phyloP scores from a whole-genome alignment of 2,329 filamentous ascomycete genomes.

The Ophiosphaerella herpotricha region DNA sequence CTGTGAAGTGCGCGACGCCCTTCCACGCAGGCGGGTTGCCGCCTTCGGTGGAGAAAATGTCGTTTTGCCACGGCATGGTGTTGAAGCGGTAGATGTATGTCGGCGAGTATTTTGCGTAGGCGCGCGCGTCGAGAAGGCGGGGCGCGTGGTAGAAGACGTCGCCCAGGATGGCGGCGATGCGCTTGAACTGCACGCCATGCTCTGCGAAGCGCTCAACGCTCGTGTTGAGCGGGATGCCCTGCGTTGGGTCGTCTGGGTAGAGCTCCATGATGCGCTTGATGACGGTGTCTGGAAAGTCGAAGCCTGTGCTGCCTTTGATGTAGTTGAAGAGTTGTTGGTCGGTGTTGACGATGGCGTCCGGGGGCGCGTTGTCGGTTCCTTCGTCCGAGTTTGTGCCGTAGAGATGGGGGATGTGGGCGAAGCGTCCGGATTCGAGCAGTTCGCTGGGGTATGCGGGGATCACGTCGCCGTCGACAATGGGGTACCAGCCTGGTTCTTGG shows the following conservation, averaged over 20 bases:
- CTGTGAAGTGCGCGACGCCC: constrained; percentile 60
- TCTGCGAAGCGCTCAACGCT: constrained; percentile 37
- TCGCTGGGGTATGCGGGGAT: constrained; percentile 58
- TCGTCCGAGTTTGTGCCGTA: constrained; percentile 70
- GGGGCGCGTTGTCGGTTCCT: constrained; percentile 62
- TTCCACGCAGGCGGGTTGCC: constrained; percentile 49
- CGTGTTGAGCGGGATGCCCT: constrained; percentile 41
- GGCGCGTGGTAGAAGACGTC: constrained; percentile 63
- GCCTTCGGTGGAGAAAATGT: constrained; percentile 44
- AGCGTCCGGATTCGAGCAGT: constrained; percentile 61
- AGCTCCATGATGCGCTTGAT: constrained; percentile 38
- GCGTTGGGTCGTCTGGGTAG: constrained; percentile 42
- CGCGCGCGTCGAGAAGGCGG: constrained; percentile 50
- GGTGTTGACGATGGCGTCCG: constrained; percentile 60
- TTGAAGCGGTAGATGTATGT: constrained; percentile 69
- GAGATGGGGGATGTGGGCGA: constrained; percentile 67
- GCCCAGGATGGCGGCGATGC: constrained; percentile 57
- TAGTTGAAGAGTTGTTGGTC: constrained; percentile 53
- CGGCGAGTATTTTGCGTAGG: constrained; percentile 54
- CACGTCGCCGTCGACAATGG: constrained; percentile 62
- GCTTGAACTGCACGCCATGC: constrained; percentile 56
- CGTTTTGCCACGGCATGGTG: constrained; percentile 38
- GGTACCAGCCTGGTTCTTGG: constrained; percentile 47
- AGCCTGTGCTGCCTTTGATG: constrained; percentile 41
- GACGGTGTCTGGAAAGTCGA: constrained; percentile 35